Percentiles rank a stretch among this genome's conserved stretches.
These are phyloP conservation scores for Globisporangium middletonii DNA, from an alignment of 352 stramenopile species.

Conservation along the genomic window DNA sequence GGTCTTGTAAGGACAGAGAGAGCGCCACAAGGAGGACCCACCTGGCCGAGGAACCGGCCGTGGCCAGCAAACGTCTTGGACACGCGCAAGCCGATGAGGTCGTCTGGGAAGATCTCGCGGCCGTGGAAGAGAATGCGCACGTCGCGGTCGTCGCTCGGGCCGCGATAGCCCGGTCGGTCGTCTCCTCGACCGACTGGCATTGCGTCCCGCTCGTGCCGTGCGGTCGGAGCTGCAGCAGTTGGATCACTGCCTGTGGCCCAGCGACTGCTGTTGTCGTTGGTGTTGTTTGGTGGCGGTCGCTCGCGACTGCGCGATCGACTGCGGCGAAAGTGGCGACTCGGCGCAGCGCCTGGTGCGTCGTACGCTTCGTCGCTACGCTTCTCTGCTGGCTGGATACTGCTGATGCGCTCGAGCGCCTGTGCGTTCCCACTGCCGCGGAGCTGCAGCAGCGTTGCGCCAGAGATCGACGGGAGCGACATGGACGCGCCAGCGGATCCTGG, in stretches of 20 bases:
- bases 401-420: conserved; percentile 7
- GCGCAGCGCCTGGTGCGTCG: not conserved
- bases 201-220: not conserved
- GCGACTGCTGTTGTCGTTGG: conserved; percentile 14
- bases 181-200: conserved; percentile 9
- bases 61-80: conserved; percentile 78
- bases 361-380: conserved; percentile 7
- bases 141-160: conserved; percentile 33
- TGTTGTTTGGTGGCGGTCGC: conserved; percentile 17
- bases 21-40: not conserved
- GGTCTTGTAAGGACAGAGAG: too few relatives aligned
- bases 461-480: conserved; percentile 34
- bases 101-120: conserved; percentile 62
- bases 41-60: conserved; percentile 79
- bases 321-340: conserved; percentile 11
- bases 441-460: conserved; percentile 33
- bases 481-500: not conserved
- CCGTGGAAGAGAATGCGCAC: conserved; percentile 69
- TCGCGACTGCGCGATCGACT: conserved; percentile 28
- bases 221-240: not conserved
- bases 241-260: not conserved
- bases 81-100: conserved; percentile 76
- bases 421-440: conserved; percentile 13
- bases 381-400: conserved; percentile 9
- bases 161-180: conserved; percentile 14